Percentiles rank a stretch among this genome's conserved stretches.
Evolutionary conservation across 2,329 filamentous ascomycete genomes (phyloP).

Genomic region (Orbilia blumenaviensis): DNA sequence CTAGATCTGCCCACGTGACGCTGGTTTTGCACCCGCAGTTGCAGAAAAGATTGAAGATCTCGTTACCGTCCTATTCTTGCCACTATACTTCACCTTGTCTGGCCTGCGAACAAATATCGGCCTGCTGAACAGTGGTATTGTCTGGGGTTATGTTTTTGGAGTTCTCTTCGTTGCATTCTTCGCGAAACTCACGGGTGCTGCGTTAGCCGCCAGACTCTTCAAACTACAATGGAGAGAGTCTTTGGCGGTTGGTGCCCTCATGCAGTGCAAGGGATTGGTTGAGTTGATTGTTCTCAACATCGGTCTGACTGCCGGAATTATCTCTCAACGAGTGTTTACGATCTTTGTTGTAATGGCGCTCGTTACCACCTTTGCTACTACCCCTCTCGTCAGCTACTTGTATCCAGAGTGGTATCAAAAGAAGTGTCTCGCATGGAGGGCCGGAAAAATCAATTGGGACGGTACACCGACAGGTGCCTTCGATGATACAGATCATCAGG

Average conservation of each 20-base stretch:
- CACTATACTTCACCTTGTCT: slow-evolving; percentile 91
- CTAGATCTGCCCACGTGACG: slow-evolving; percentile 84
- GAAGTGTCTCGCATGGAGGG: slow-evolving; percentile 77
- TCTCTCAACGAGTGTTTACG: slow-evolving; percentile 28
- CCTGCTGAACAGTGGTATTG: slow-evolving; percentile 78
- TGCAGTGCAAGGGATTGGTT: slow-evolving; percentile 96
- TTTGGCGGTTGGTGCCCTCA: slow-evolving; percentile 84
- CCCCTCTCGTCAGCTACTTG: slow-evolving; percentile 75
- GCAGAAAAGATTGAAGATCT: slow-evolving; percentile 96
- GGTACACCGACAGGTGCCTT: slow-evolving; percentile 65
- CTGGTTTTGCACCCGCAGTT: slow-evolving; percentile 83
- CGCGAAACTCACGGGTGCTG: slow-evolving; percentile 81
- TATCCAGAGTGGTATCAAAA: slow-evolving; percentile 81
- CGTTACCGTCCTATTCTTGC: slow-evolving; percentile 81
- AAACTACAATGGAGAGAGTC: slow-evolving; percentile 90
- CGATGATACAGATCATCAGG: slow-evolving; percentile 57
- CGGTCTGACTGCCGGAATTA: slow-evolving; percentile 30
- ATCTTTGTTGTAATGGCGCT: slow-evolving; percentile 68
- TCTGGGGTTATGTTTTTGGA: slow-evolving; percentile 91
- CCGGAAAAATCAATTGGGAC: slow-evolving; percentile 89
- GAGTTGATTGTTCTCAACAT: slow-evolving; percentile 64
- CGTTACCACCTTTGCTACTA: slow-evolving; percentile 83
- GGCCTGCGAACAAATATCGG: slow-evolving; percentile 88
- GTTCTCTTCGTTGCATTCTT: slow-evolving; percentile 82
- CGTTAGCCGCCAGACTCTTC: slow-evolving; percentile 76